Base-by-base conservation (phyloP, 345 rosid genomes). In the Boechera divaricarpa region DNA sequence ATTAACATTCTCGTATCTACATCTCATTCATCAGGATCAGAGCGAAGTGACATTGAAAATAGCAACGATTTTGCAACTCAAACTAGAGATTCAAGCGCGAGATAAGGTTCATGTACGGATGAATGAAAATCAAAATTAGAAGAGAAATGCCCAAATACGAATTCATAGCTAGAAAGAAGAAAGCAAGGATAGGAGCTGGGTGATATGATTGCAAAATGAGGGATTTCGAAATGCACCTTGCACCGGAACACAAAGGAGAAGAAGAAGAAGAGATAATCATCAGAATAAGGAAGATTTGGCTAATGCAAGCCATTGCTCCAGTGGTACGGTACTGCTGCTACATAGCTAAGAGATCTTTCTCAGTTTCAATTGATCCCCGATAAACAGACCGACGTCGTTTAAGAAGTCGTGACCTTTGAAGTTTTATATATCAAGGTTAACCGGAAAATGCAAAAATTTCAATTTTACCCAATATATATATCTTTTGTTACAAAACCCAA, bases 271-370 rank as follows among this genome's bases (percentile, higher is more conserved):
- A 33, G 1, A 47, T 47, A 15, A 58, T 55, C 47, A 72, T 49
- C 54, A 77, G 41, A 71, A 58, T 10, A 39, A 77, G 63, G 68
- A 71, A 39, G 63, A 49, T 65, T 57, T 29, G 55, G 77, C 61
- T 48, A 65, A 58, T 32, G 42, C 62, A 47, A 71, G 62, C 77
- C 81, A 77, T 78, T 49, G 67, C 13, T 36, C 10, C 54, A 24
- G 33, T 59, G 69, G 11, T 8, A 38, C 12, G 24, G 24, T 44
- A 10, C 44, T 62, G 15, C 52, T 63, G 32, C 5, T 41, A 45
- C 61, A 45, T 63, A 4, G 51, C 65, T 28, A 26, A 63, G 5
- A 31, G 4, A 39, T 28, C 36, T 58, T 57, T 16, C 28, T 41
- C 8, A 6, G 24, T 52, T 69, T 42, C 74, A 52, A 1, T 60